Evolutionary conservation across 2,329 filamentous ascomycete genomes (phyloP).

Genomic region (Claviceps capensis): DNA sequence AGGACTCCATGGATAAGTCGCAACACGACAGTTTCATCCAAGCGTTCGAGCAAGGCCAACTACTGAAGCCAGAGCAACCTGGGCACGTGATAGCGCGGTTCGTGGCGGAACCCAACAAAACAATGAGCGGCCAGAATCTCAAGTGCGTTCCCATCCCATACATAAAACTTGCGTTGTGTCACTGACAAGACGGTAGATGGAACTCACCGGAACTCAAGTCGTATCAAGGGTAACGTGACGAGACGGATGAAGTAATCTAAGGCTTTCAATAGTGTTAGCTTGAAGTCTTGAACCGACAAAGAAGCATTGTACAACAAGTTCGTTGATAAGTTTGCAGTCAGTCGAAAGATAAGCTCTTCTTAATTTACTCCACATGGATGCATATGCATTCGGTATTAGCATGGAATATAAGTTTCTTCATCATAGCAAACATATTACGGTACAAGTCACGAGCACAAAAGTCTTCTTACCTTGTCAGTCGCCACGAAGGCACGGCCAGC

Average conservation of each 20-base stretch:
- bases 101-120: constrained; percentile 47
- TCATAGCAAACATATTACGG: constrained; percentile 32
- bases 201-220: constrained; percentile 32
- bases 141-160: constrained; percentile 32
- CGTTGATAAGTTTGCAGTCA: constrained; percentile 33
- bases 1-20: constrained; percentile 33
- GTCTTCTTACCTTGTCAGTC: constrained; percentile 13
- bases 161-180: background rate
- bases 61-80: constrained; percentile 73
- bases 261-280: constrained; percentile 1
- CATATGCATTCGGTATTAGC: constrained; percentile 56
- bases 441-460: background rate
- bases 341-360: constrained; percentile 79
- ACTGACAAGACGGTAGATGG: constrained; percentile 19
- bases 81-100: constrained; percentile 77
- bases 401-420: constrained; percentile 59
- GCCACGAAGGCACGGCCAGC: background rate
- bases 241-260: background rate
- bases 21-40: constrained; percentile 56
- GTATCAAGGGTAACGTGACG: constrained; percentile 31
- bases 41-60: constrained; percentile 53
- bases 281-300: constrained; percentile 6
- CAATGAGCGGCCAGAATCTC: constrained; percentile 65
- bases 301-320: constrained; percentile 11
- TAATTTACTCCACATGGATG: constrained; percentile 49